Base-by-base conservation (phyloP, 768 basidiomycete genomes). In the Inosperma sp. region DNA sequence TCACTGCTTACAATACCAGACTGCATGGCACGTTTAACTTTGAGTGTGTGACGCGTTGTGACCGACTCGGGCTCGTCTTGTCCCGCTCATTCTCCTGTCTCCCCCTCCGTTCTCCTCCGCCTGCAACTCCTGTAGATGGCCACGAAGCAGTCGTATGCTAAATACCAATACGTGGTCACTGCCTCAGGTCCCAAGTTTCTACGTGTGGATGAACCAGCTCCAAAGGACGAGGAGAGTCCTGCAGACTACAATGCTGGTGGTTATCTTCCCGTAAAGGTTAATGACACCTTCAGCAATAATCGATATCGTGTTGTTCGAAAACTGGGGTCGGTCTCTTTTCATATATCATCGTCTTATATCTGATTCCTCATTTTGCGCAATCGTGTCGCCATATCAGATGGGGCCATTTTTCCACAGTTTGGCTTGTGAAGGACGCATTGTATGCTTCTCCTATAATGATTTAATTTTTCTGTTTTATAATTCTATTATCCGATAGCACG, bases 361-460 rank as follows among this genome's bases (percentile, higher is more conserved):
- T 48, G 51, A 55, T 45, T 37, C 55, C 58, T 63, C 56, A 63
- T 63, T 56, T 54, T 61, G 61, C 65, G 54, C 53, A 33, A 53
- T 66, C 49, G 51, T 62, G 54, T 55, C 43, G 49, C 48, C 49
- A 55, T 58, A 48, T 22, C 54, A 90, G 88, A 51, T 95, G 93
- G 93, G 93, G 93, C 31, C 92, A 94, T 71, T 95, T 95, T 66
- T 93, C 89, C 2, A 94, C 93, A 13, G 93, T 93, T 21, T 93
- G 92, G 92, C 83, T 93, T 27, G 87, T 88, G 16, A 84, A 84
- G 62, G 90, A 92, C 65, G 68, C 72, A 22, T 69, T 80, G 88
- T 91, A 58, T 63, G 88, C 78, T 19, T 37, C 50, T 40, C 12
- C 19, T 34, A 59, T 45, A 46, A 19, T 27, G 44, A n/a, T n/a